Evolutionary conservation across 2,329 filamentous ascomycete species (phyloP).

Genomic region (Ustulina deusta): DNA sequence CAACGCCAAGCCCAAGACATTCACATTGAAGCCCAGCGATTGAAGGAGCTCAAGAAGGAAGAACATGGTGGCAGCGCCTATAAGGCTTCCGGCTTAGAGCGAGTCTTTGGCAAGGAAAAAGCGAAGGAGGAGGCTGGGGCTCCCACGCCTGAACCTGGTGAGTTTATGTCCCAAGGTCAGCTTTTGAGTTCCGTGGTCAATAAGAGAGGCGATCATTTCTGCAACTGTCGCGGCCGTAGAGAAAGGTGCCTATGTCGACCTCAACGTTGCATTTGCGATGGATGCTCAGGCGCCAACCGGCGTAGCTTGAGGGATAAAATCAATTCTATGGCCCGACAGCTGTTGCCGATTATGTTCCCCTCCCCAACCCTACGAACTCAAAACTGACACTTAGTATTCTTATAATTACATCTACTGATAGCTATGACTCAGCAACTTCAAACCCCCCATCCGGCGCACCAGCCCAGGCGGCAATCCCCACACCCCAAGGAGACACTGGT

Average conservation of each 20-base stretch:
- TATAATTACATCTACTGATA: conserved; percentile 37
- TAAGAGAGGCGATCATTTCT: conserved; percentile 19
- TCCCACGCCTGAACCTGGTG: conserved; percentile 34
- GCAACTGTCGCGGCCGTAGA: conserved; percentile 23
- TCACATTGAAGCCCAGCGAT: conserved; percentile 86
- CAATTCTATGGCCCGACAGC: background rate
- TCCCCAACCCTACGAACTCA: background rate
- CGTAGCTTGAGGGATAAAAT: background rate
- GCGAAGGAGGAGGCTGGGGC: conserved; percentile 42
- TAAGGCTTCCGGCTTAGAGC: conserved; percentile 69
- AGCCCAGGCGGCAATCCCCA: background rate
- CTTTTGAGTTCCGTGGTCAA: conserved; percentile 22
- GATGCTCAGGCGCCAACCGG: background rate
- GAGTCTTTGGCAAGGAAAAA: conserved; percentile 68
- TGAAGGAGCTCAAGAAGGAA: conserved; percentile 87
- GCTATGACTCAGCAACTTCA: conserved; percentile 9
- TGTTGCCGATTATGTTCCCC: conserved; percentile 19
- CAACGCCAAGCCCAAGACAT: conserved; percentile 94
- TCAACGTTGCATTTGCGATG: conserved; percentile 3
- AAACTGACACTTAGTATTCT: background rate
- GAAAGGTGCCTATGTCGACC: background rate
- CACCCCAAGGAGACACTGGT: conserved; percentile 15
- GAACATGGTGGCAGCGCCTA: conserved; percentile 69
- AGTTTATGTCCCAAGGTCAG: conserved; percentile 41
- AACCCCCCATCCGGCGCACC: conserved; percentile 13